These are phyloP conservation scores for Cladosporium sp. DNA, from an alignment of 2,329 filamentous ascomycete species.

Conservation along the genomic window DNA sequence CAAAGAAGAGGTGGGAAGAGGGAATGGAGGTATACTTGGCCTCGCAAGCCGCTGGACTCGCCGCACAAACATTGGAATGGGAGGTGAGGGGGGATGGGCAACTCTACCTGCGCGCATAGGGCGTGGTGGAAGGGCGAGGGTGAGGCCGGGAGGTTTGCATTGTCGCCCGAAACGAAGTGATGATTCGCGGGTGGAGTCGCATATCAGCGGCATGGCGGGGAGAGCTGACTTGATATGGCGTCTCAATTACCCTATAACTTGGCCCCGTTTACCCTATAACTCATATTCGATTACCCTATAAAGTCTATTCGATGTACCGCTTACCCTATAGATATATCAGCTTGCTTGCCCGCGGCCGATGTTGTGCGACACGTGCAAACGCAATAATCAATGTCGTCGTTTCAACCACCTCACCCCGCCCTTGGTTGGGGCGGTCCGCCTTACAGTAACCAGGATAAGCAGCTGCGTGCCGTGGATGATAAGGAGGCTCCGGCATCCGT, in stretches of 20 bases:
- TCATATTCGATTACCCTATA: neutral
- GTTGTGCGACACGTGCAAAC: neutral
- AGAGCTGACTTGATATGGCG: neutral
- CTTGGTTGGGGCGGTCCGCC: neutral
- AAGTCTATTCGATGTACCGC: neutral
- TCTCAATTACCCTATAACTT: conserved; percentile 18
- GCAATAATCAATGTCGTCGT: neutral
- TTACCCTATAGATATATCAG: conserved; percentile 16
- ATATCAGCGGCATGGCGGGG: conserved; percentile 14
- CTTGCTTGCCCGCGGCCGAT: neutral
- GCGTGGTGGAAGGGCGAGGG: no score
- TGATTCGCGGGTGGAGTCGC: conserved; percentile 7
- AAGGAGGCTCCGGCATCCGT: neutral
- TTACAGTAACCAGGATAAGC: neutral
- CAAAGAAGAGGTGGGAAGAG: neutral
- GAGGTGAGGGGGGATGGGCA: neutral
- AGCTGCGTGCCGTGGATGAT: neutral
- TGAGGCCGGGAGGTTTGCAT: neutral
- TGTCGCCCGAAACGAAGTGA: neutral
- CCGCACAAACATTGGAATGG: conserved; percentile 5
- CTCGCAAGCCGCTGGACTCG: conserved; percentile 11
- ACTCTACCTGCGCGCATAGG: neutral
- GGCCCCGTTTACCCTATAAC: conserved; percentile 7
- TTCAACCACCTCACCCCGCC: neutral
- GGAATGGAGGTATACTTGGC: conserved; percentile 10